phyloP scores from a whole-genome alignment of 306 rosid species.

The Vigna angularis region DNA sequence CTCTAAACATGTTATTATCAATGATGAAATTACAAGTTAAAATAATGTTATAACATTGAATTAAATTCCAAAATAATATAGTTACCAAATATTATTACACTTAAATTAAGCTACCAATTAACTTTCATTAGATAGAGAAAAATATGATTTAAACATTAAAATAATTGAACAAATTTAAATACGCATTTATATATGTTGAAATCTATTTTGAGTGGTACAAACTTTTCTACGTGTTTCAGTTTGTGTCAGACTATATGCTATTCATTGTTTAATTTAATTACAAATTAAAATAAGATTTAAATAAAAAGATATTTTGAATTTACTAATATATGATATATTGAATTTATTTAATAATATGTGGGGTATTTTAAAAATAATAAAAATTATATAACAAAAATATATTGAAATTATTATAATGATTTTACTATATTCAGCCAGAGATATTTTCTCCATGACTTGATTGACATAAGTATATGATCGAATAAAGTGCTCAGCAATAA shows the following conservation, averaged over 20 bases:
- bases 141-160: background rate
- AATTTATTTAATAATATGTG: background rate
- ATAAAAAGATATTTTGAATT: background rate
- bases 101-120: background rate
- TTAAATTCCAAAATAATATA: no score
- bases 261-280: background rate
- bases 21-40: no score
- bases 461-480: background rate
- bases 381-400: background rate
- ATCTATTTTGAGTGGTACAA: background rate
- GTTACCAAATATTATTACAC: no score
- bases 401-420: background rate
- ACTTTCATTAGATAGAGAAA: background rate
- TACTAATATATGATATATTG: background rate
- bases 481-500: slow-evolving; percentile 12
- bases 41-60: no score
- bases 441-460: background rate
- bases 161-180: background rate
- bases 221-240: background rate
- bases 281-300: background rate
- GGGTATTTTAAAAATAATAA: background rate
- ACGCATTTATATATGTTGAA: background rate
- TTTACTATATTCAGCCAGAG: background rate
- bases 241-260: background rate
- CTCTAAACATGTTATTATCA: no score